These are phyloP conservation scores for Zymoseptoria ardabiliae DNA, from an alignment of 2,329 filamentous ascomycete genomes.

Conservation along the genomic window DNA sequence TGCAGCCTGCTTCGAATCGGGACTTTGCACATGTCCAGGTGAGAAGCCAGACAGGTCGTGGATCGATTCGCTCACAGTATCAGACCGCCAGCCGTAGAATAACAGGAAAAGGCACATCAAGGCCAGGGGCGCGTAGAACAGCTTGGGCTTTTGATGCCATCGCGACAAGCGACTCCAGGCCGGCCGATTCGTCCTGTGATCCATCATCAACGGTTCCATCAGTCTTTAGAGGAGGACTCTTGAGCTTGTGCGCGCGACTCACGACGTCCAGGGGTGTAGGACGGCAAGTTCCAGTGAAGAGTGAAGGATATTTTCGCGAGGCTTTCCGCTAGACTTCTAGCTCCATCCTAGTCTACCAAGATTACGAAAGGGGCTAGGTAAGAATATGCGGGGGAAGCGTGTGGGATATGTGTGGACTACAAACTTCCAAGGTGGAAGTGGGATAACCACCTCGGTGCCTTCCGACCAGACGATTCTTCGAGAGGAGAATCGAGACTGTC, in stretches of 20 bases:
- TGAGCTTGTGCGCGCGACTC: not conserved
- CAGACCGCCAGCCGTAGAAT: not conserved
- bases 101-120: not conserved
- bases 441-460: too few species aligned
- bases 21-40: not conserved
- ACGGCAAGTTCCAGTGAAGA: not conserved
- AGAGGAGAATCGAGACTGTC: too few species aligned
- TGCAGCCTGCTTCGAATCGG: not conserved
- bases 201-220: not conserved
- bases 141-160: not conserved
- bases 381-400: too few species aligned
- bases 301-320: not conserved
- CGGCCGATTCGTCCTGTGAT: not conserved
- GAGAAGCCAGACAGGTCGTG: not conserved
- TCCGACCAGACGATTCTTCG: too few species aligned
- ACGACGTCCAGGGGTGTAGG: not conserved
- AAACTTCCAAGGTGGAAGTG: too few species aligned
- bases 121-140: not conserved
- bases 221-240: not conserved
- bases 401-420: too few species aligned
- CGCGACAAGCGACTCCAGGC: not conserved
- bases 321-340: not conserved
- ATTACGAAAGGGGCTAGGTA: not conserved
- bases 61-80: not conserved
- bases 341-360: not conserved